Evolutionary conservation across 1,284 basidiomycete species (phyloP), one percentile per base, ranked within the genome.

Genomic region (Stereum hirsutum): DNA sequence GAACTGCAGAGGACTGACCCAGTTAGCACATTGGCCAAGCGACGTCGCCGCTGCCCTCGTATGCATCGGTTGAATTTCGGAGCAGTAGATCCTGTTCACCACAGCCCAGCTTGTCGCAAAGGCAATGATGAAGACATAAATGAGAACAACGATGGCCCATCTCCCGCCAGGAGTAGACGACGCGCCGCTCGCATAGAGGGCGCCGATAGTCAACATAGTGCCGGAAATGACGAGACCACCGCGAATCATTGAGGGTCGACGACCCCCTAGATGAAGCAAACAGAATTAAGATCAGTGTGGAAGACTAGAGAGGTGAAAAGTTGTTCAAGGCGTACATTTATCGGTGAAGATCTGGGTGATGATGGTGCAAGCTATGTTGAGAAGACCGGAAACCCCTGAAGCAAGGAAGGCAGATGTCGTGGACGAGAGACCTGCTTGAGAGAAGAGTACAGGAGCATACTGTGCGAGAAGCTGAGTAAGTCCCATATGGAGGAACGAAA

Each of bases 391-490:
- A 6, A 75, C 62, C 6, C 72, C 74, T 5, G 70, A 71, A 0
- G 74, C 72, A 20, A 75, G 58, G 56, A 76, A 74, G 1, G 70
- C 66, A 6, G 71, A 64, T 28, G 64, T 64, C 28, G 59, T 59
- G 1, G 63, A 64, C 5, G 65, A 64, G 15, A 76, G 60, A 25
- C 72, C 69, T 2, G 70, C 72, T 53, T 74, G 72, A 4, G 64
- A 54, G 51, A 77, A 77, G 12, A 75, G 56, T 3, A 69, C 60
- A 0, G 74, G 74, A 0, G 72, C 73, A 46, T 71, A 76, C 57
- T 73, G 60, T n/a, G 56, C 11, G 15, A 32, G 10, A 4, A 35
- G 7, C 31, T 24, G n/a, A 36, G 20, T 12, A 12, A 12, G 6
- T 6, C n/a, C n/a, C n/a, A 19, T n/a, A 39, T 25, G 24, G 35